These are phyloP conservation scores for Epicoccum sorghinum DNA, from an alignment of 2,329 filamentous ascomycete genomes.

Conservation along the genomic window DNA sequence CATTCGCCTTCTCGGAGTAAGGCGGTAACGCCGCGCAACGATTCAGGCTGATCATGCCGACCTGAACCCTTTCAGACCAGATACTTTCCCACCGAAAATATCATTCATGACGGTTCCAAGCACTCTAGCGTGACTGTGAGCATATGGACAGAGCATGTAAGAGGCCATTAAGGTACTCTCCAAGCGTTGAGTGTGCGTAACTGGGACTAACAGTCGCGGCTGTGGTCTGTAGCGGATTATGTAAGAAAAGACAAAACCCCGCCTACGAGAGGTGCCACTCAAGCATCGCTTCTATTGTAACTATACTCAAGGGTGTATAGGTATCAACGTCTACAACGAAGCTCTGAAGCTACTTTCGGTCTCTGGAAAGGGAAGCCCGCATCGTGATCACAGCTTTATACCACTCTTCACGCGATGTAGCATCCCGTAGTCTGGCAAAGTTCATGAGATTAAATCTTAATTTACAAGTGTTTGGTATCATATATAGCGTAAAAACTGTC, in stretches of 20 bases:
- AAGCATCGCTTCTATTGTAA: no score
- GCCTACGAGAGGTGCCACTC: background rate
- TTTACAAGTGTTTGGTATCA: background rate
- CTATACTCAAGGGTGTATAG: no score
- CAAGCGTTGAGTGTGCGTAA: slow-evolving; percentile 4
- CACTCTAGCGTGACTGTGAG: no score
- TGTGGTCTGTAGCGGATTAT: slow-evolving; percentile 1
- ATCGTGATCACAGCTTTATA: no score
- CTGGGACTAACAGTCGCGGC: background rate
- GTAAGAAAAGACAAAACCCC: background rate
- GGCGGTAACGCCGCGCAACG: background rate
- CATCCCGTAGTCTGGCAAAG: no score
- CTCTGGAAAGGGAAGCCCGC: no score
- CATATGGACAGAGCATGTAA: background rate
- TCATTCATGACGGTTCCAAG: no score
- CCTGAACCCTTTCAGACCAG: background rate
- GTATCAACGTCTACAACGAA: no score
- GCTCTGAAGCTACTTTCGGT: no score
- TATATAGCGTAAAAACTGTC: background rate
- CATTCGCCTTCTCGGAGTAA: slow-evolving; percentile 8
- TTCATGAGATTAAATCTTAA: background rate
- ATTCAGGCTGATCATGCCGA: slow-evolving; percentile 10
- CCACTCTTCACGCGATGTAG: no score
- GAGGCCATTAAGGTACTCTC: slow-evolving; percentile 14
- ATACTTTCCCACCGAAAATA: background rate